phyloP scores from a whole-genome alignment of 2,329 filamentous ascomycete genomes.

The Proliferodiscus dingleyae region DNA sequence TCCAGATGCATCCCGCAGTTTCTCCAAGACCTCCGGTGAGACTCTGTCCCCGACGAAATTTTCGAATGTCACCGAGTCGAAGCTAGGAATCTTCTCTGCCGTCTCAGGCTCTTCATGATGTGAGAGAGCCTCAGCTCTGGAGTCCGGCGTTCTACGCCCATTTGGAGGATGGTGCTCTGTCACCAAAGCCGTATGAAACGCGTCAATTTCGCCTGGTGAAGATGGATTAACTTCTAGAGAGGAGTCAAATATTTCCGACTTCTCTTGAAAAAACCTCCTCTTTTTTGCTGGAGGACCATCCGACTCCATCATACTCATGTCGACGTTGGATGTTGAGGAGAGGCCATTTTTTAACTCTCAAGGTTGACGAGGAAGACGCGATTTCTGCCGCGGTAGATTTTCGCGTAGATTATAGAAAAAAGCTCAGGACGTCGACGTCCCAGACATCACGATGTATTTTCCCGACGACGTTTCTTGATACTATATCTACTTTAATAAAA shows the following conservation, averaged over 20 bases:
- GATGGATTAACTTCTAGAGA: slow-evolving; percentile 17
- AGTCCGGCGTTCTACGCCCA: background rate
- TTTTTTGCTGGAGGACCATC: slow-evolving; percentile 44
- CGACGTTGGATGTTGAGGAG: slow-evolving; percentile 10
- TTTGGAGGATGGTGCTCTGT: background rate
- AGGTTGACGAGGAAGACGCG: slow-evolving; percentile 20
- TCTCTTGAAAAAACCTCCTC: slow-evolving; percentile 41
- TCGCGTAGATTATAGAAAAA: slow-evolving; percentile 18
- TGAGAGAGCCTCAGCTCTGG: background rate
- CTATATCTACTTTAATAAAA: slow-evolving; percentile 11
- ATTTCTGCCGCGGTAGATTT: slow-evolving; percentile 4
- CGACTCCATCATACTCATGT: slow-evolving; percentile 35
- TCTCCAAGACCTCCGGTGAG: slow-evolving; percentile 40
- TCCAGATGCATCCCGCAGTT: slow-evolving; percentile 50
- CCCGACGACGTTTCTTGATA: slow-evolving; percentile 10
- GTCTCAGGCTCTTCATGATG: background rate
- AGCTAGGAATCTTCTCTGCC: slow-evolving; percentile 30
- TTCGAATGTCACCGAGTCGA: slow-evolving; percentile 55
- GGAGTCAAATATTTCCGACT: slow-evolving; percentile 20
- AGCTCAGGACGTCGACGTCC: too few species aligned
- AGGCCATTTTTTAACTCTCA: slow-evolving; percentile 6
- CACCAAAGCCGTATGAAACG: slow-evolving; percentile 14
- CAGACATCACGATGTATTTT: slow-evolving; percentile 5
- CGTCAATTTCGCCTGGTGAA: slow-evolving; percentile 25
- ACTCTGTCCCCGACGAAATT: slow-evolving; percentile 56